Evolutionary conservation across 2,329 filamentous ascomycete genomes (phyloP).

Genomic region (Xylaria sp.): DNA sequence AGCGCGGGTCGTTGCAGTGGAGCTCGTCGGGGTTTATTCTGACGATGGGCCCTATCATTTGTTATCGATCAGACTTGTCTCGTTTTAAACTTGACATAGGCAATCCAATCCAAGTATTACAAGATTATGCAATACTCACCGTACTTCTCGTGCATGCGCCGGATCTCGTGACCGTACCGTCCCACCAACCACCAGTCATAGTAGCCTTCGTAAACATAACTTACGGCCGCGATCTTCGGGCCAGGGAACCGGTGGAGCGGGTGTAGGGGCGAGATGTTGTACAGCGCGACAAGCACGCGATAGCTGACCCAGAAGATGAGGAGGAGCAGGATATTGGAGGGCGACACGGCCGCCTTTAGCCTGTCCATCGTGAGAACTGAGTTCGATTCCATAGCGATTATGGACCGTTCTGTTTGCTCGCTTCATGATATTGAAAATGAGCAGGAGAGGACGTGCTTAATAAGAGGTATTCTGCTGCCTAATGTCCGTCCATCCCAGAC

Average conservation of each 20-base stretch:
- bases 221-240: conserved; percentile 22
- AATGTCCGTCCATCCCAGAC: too few species aligned
- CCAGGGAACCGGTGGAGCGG: conserved; percentile 27
- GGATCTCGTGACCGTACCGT: conserved; percentile 23
- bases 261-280: conserved; percentile 29
- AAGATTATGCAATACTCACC: conserved; percentile 12
- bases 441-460: too few species aligned
- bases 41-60: conserved; percentile 14
- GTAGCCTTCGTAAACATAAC: conserved; percentile 27
- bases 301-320: conserved; percentile 15
- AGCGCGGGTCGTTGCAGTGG: conserved; percentile 23
- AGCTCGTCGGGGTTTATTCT: conserved; percentile 22
- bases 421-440: too few species aligned
- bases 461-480: too few species aligned
- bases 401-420: too few species aligned
- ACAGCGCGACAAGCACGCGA: conserved; percentile 17
- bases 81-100: background rate
- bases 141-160: conserved; percentile 28
- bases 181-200: conserved; percentile 24
- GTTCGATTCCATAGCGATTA: too few species aligned
- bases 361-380: too few species aligned
- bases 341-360: background rate
- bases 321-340: conserved; percentile 5
- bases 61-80: background rate
- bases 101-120: background rate